Base-by-base conservation (phyloP, 2,329 filamentous ascomycete genomes). In the Hymenoscyphus albidus region DNA sequence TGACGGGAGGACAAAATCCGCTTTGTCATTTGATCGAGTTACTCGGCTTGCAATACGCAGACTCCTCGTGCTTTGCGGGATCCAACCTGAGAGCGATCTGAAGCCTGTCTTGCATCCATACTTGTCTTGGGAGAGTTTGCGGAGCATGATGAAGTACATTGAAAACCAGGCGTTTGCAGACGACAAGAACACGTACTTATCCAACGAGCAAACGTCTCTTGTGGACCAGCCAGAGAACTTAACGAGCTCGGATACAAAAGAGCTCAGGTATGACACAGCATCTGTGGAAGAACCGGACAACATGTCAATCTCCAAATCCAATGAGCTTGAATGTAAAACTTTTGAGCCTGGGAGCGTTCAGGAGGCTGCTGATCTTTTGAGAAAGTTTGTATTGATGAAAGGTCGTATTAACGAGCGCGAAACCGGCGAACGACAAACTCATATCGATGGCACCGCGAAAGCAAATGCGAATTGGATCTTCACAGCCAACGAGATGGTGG, bases 51-150 rank as follows among this genome's bases (percentile, higher is more conserved):
- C 65, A 1, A 48, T 74, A 2, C 63, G 68, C 27, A 67, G 65
- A 51, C 70, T 74, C 18, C 44, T 74, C 9, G n/a, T 44, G 48
- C 67, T 73, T 14, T 73, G 71, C 61, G 69, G 70, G 12, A 67
- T 74, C 16, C 55, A 70, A 32, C 61, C 62, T 18, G 44, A 13
- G 13, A 18, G 64, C 40, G 58, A 64, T 40, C 57, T 67, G 14
- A 35, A 56, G 5, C 55, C n/a, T 35, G 9, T 5, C 16, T 27
- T 69, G 27, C 68, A 69, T 22, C 27, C 62, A 5, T 62, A 62
- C 42, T 27, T 67, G 10, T 64, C 66, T 56, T 63, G 63, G 35
- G 65, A 61, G 31, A 55, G 63, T 31, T 18, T 73, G 31, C 63
- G 64, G 9, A 66, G 62, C 27, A 32, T 73, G 55, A 59, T 72